Conservation (phyloP, 2,329 filamentous ascomycete genomes). For the Aspergillus sp. region DNA sequence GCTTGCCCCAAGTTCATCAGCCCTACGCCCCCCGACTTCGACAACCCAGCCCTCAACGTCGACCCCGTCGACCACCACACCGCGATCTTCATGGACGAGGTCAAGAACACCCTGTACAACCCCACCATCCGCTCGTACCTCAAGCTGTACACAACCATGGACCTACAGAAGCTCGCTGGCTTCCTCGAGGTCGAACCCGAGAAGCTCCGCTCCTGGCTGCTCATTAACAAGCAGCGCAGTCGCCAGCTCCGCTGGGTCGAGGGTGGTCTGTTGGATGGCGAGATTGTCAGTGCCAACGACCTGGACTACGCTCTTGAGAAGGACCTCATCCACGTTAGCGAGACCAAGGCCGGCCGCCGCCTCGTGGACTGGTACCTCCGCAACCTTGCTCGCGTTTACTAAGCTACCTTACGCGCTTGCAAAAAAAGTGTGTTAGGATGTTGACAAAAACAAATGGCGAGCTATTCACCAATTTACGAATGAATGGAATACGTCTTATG, state of each 20-base stretch:
- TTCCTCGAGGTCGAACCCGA: slow-evolving; percentile 98
- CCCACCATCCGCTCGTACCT: slow-evolving; percentile 98
- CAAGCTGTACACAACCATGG: slow-evolving; percentile 99
- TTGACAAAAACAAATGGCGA: not conserved
- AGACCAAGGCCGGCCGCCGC: slow-evolving; percentile 96
- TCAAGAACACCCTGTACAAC: slow-evolving; percentile 98
- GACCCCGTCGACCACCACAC: slow-evolving; percentile 98
- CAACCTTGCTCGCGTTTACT: slow-evolving; percentile 94
- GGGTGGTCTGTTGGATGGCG: slow-evolving; percentile 85
- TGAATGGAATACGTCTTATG: not conserved
- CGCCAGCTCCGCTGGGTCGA: slow-evolving; percentile 94
- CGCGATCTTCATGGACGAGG: slow-evolving; percentile 98
- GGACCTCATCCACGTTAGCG: slow-evolving; percentile 96
- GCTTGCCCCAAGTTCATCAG: slow-evolving; percentile 99
- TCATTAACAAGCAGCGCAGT: slow-evolving; percentile 98
- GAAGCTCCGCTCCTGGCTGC: slow-evolving; percentile 86
- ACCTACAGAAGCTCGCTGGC: slow-evolving; percentile 93
- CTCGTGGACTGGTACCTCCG: slow-evolving; percentile 98
- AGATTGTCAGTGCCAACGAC: slow-evolving; percentile 89
- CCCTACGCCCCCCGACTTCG: slow-evolving; percentile 94
- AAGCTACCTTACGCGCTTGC: slow-evolving; percentile 30
- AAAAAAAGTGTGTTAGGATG: not conserved
- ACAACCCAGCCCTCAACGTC: slow-evolving; percentile 92
- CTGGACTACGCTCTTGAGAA: slow-evolving; percentile 96
- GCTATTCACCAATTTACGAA: not conserved